Conservation (phyloP, 2,329 filamentous ascomycete species). For the Arthrinium phaeospermum region DNA sequence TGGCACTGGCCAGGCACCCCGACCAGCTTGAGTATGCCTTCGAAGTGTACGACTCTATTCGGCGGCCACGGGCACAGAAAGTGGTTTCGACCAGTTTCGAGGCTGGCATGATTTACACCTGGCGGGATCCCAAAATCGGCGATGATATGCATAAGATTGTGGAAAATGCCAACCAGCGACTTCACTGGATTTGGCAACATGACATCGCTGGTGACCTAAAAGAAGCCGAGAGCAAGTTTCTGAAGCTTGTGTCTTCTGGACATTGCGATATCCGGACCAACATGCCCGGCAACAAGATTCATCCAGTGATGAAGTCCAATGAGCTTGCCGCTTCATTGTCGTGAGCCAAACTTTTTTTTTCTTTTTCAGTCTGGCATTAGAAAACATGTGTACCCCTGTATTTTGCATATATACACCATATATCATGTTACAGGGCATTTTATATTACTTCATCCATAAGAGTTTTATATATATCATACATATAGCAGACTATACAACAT, state of each 20-base stretch:
- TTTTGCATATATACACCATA: not conserved
- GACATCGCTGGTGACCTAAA: slow-evolving; percentile 34
- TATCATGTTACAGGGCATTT: no score
- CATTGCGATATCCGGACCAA: slow-evolving; percentile 4
- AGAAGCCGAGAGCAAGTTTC: slow-evolving; percentile 31
- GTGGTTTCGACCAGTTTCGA: slow-evolving; percentile 38
- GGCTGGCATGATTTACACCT: slow-evolving; percentile 37
- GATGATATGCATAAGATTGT: slow-evolving; percentile 39
- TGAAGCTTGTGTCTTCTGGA: slow-evolving; percentile 23
- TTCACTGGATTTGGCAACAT: slow-evolving; percentile 42
- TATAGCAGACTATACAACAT: no score
- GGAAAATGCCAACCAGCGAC: slow-evolving; percentile 36
- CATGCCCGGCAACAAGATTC: slow-evolving; percentile 23
- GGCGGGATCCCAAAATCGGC: slow-evolving; percentile 32
- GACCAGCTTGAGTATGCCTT: slow-evolving; percentile 33
- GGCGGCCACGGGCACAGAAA: slow-evolving; percentile 39
- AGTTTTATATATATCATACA: no score
- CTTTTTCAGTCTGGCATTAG: not conserved
- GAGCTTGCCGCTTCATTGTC: slow-evolving; percentile 9
- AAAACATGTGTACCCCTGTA: not conserved
- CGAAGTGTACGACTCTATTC: slow-evolving; percentile 35
- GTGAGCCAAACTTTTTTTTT: not conserved
- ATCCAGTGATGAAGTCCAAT: slow-evolving; percentile 19
- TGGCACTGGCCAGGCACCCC: slow-evolving; percentile 28
- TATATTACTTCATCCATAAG: no score